A percentile compares a stretch with the other conserved stretches of the same genome.
Conservation (phyloP, 2,329 filamentous ascomycete species). For the Alternaria triticina region DNA sequence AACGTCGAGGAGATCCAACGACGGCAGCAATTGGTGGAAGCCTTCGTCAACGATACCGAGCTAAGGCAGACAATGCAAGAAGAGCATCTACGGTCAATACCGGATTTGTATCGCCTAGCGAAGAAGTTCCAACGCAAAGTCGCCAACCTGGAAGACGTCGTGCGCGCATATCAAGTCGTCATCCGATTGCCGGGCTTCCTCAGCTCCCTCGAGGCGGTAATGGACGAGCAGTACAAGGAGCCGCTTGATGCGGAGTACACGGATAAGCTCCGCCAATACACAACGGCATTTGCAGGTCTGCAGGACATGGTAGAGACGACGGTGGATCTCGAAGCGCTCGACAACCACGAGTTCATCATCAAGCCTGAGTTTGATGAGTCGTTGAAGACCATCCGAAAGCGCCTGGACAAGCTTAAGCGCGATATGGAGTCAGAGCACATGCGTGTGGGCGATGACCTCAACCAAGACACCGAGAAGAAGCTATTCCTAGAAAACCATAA, state of each 20-base stretch:
- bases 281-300: conserved; percentile 80
- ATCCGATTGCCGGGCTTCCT: conserved; percentile 92
- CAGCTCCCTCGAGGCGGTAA: conserved; percentile 85
- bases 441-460: conserved; percentile 78
- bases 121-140: conserved; percentile 94
- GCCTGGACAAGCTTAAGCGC: conserved; percentile 80
- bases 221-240: conserved; percentile 92
- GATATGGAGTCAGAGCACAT: conserved; percentile 86
- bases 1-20: conserved; percentile 85
- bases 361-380: conserved; percentile 97
- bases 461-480: conserved; percentile 96
- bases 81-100: conserved; percentile 89
- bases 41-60: conserved; percentile 91
- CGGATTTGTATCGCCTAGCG: conserved; percentile 89
- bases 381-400: conserved; percentile 85
- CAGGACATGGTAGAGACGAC: conserved; percentile 99
- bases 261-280: conserved; percentile 74
- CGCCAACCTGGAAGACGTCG: conserved; percentile 93
- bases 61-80: conserved; percentile 96
- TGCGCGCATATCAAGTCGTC: conserved; percentile 91
- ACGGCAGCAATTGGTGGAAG: conserved; percentile 91
- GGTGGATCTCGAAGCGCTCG: conserved; percentile 91
- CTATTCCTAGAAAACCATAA: conserved; percentile 96
- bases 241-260: conserved; percentile 89
- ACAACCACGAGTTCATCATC: conserved; percentile 98